A percentile compares a stretch with the other conserved stretches of the same genome.
These are phyloP conservation scores for Sporothrix dimorphospora DNA, from an alignment of 2,329 filamentous ascomycete genomes.

Conservation along the genomic window DNA sequence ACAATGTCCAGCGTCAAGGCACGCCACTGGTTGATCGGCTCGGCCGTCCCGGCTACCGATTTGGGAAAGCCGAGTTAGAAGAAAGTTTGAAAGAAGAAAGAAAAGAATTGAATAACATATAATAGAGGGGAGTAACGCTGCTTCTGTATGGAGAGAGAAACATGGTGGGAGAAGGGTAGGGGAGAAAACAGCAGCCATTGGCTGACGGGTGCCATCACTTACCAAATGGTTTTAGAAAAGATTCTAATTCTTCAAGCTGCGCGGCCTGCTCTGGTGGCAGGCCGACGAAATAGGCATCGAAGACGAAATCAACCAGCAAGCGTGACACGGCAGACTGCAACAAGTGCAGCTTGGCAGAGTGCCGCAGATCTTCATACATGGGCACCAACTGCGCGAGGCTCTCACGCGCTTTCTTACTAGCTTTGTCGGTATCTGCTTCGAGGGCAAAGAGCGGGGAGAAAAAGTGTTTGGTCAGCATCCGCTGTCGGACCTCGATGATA, in stretches of 20 bases:
- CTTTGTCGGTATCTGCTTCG: conserved; percentile 49
- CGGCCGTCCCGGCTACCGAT: conserved; percentile 31
- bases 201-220: conserved; percentile 29
- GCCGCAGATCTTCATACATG: conserved; percentile 59
- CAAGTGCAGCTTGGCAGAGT: conserved; percentile 61
- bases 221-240: conserved; percentile 50
- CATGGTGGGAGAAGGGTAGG: neutral
- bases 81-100: neutral
- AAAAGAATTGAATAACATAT: neutral
- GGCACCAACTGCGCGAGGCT: conserved; percentile 57
- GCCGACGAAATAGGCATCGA: conserved; percentile 66
- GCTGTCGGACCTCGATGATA: neutral
- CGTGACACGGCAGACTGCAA: conserved; percentile 65
- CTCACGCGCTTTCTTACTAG: conserved; percentile 47
- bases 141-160: neutral
- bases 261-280: conserved; percentile 57
- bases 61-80: conserved; percentile 28
- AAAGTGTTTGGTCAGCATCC: neutral
- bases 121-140: neutral
- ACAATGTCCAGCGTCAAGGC: conserved; percentile 65
- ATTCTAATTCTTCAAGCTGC: conserved; percentile 55
- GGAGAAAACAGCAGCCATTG: neutral
- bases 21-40: conserved; percentile 65
- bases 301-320: conserved; percentile 64
- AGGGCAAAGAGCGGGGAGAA: neutral